Evolutionary conservation across 495 filamentous ascomycete genomes (phyloP).

Genomic region (Penicillium canariense): DNA sequence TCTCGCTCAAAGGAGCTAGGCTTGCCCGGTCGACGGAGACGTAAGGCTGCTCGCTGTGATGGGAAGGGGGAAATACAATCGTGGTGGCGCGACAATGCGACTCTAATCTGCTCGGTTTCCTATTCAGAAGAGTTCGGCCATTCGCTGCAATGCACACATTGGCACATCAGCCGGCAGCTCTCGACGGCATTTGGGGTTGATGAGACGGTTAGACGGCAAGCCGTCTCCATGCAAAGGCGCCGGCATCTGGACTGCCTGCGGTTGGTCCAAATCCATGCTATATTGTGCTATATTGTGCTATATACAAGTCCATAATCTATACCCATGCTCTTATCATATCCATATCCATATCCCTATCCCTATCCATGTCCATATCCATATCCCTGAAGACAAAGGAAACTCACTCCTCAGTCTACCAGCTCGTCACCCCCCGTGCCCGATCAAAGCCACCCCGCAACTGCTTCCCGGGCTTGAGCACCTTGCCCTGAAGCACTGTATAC

Average conservation of each 20-base stretch:
- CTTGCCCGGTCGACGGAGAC: not conserved
- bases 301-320: not conserved
- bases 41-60: not conserved
- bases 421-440: constrained; percentile 70
- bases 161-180: not conserved
- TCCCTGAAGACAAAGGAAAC: not conserved
- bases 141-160: not conserved
- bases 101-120: not conserved
- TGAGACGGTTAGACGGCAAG: not conserved
- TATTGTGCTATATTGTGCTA: not conserved
- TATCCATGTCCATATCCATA: not conserved
- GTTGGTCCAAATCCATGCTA: not conserved
- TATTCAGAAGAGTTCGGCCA: not conserved
- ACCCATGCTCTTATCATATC: not conserved
- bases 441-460: constrained; percentile 93
- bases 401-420: constrained; percentile 62
- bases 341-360: not conserved
- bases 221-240: not conserved
- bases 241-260: not conserved
- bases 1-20: not conserved
- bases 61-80: not conserved
- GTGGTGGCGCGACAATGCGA: not conserved
- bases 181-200: not conserved
- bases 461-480: constrained; percentile 80
- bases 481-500: constrained; percentile 88